These are phyloP conservation scores for Mortierella sp. DNA, from an alignment of 371 early-diverging fungal species.

Conservation along the genomic window DNA sequence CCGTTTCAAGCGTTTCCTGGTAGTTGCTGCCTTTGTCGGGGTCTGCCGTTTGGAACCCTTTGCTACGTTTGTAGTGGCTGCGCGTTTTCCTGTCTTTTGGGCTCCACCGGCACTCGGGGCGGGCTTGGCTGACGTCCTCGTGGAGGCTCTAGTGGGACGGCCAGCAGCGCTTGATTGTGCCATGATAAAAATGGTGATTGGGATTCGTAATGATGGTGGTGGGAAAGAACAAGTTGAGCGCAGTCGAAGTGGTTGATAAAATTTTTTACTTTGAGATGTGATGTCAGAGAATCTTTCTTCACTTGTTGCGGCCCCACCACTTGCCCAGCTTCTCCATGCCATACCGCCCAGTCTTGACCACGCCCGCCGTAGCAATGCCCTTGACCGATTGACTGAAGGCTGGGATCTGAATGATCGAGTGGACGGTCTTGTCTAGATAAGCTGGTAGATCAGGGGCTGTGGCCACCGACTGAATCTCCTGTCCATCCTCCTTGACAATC, in stretches of 20 bases:
- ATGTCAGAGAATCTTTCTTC: too few relatives aligned
- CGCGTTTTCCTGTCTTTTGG: background rate
- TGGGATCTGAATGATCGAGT: constrained; percentile 73
- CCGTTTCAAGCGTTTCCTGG: constrained; percentile 12
- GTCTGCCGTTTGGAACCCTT: constrained; percentile 8
- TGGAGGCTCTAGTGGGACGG: constrained; percentile 11
- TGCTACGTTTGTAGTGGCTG: background rate
- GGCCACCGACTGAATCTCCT: constrained; percentile 54
- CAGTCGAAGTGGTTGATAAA: background rate
- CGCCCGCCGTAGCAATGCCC: constrained; percentile 92
- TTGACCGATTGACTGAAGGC: constrained; percentile 93
- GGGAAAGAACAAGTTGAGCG: background rate
- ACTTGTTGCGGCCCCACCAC: constrained; percentile 65
- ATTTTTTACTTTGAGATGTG: too few relatives aligned
- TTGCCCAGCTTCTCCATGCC: constrained; percentile 80
- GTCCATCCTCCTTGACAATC: constrained; percentile 51
- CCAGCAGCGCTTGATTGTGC: constrained; percentile 4
- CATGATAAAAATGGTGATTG: constrained; percentile 1
- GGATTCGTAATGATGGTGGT: background rate
- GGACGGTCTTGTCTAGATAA: constrained; percentile 58
- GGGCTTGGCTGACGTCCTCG: constrained; percentile 1
- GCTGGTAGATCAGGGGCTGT: constrained; percentile 54
- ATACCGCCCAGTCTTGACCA: constrained; percentile 77
- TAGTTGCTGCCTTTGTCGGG: background rate
- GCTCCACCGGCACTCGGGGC: background rate